Percentiles rank a stretch among this genome's conserved stretches.
Evolutionary conservation across 805 yeast genomes (phyloP).

Genomic region (Cyberlindnera petersonii): DNA sequence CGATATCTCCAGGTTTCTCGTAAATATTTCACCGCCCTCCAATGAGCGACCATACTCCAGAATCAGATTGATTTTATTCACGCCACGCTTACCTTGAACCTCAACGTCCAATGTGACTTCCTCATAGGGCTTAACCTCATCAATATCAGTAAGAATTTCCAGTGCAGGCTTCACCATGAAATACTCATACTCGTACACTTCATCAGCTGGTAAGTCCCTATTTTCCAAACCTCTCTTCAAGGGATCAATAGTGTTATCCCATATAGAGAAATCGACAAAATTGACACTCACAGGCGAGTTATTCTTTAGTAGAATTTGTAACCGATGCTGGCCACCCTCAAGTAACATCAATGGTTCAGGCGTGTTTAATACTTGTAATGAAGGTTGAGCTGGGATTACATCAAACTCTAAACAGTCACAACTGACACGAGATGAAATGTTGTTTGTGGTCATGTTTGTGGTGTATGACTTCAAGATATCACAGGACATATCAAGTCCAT

Average conservation of each 20-base stretch:
- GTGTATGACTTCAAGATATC: conserved; percentile 12
- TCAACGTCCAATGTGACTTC: conserved; percentile 51
- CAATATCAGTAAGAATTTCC: conserved; percentile 32
- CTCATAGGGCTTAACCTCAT: conserved; percentile 30
- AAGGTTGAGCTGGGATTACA: conserved; percentile 55
- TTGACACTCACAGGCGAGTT: conserved; percentile 53
- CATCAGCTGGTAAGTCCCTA: conserved; percentile 50
- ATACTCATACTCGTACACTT: conserved; percentile 73
- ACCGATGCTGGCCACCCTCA: conserved; percentile 65
- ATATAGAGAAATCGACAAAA: conserved; percentile 54
- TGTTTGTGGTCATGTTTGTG: conserved; percentile 16
- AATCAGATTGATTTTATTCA: conserved; percentile 58
- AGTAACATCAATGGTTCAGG: conserved; percentile 62
- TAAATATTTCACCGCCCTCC: conserved; percentile 33
- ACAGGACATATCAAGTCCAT: background rate
- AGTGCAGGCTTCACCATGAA: conserved; percentile 58
- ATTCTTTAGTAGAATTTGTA: conserved; percentile 53
- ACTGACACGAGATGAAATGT: conserved; percentile 18
- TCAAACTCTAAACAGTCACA: conserved; percentile 29
- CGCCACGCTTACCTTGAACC: conserved; percentile 68
- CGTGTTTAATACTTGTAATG: conserved; percentile 46
- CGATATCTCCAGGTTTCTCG: conserved; percentile 63
- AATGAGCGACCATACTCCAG: conserved; percentile 56
- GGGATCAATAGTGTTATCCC: conserved; percentile 71
- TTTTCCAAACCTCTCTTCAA: conserved; percentile 51